phyloP scores from a whole-genome alignment of 2,329 filamentous ascomycete genomes.

The Diplodia sapinea region DNA sequence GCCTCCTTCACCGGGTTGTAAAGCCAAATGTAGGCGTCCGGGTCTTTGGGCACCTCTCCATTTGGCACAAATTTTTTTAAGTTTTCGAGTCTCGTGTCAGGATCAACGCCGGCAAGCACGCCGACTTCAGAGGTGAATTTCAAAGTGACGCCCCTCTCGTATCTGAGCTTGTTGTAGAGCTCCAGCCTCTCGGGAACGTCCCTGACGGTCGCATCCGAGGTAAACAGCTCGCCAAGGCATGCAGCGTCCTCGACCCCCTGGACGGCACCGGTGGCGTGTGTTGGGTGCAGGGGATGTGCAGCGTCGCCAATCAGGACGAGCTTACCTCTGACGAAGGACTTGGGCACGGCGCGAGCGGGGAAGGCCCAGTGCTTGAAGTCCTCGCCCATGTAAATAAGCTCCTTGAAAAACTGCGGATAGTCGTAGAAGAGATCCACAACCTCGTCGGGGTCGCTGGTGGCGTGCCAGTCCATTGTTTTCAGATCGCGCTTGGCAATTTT shows the following conservation, averaged over 20 bases:
- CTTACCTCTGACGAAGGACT: conserved; percentile 22
- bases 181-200: conserved; percentile 29
- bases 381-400: conserved; percentile 18
- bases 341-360: not conserved
- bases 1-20: conserved; percentile 27
- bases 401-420: conserved; percentile 21
- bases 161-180: conserved; percentile 33
- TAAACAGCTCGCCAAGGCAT: conserved; percentile 32
- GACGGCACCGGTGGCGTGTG: conserved; percentile 30
- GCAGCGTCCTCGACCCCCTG: conserved; percentile 34
- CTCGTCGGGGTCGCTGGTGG: conserved; percentile 15
- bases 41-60: conserved; percentile 25
- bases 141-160: conserved; percentile 32
- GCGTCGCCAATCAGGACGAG: conserved; percentile 33
- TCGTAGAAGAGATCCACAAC: conserved; percentile 21
- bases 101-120: conserved; percentile 4
- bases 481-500: conserved; percentile 14
- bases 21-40: conserved; percentile 28
- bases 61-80: conserved; percentile 28
- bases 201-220: conserved; percentile 18
- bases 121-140: conserved; percentile 29
- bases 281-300: conserved; percentile 32
- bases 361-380: conserved; percentile 29
- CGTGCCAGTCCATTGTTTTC: conserved; percentile 23
- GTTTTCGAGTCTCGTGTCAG: conserved; percentile 13